Conservation (phyloP, 768 basidiomycete species). For the Lactarius trivialis region DNA sequence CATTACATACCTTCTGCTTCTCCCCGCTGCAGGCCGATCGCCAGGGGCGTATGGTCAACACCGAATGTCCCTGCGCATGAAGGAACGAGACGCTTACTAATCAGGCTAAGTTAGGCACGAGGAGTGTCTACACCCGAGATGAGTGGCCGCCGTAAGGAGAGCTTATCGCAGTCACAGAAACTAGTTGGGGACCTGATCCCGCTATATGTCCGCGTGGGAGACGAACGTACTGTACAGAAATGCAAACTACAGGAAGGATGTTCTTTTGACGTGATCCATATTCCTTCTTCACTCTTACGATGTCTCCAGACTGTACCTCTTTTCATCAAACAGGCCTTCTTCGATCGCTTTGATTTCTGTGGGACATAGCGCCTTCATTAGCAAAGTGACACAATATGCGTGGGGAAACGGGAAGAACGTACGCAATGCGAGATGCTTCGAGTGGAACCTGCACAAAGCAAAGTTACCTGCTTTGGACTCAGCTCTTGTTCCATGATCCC, state of each 20-base stretch:
- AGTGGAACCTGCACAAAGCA: slow-evolving; percentile 57
- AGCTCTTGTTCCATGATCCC: not conserved
- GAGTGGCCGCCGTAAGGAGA: not conserved
- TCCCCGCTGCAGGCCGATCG: not conserved
- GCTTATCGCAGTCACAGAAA: not conserved
- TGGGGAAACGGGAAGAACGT: slow-evolving; percentile 29
- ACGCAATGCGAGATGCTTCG: slow-evolving; percentile 62
- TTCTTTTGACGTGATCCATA: not conserved
- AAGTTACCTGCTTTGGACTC: slow-evolving; percentile 41
- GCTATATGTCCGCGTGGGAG: not conserved
- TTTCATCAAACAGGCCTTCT: slow-evolving; percentile 37
- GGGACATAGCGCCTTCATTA: not conserved
- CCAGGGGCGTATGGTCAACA: not conserved
- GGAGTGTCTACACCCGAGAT: not conserved
- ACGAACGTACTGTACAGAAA: not conserved
- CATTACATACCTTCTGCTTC: not conserved
- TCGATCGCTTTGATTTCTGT: slow-evolving; percentile 67
- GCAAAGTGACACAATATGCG: not conserved
- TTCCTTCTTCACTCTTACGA: not conserved
- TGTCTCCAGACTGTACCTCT: slow-evolving; percentile 25
- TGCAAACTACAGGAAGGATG: not conserved
- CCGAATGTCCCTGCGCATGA: not conserved
- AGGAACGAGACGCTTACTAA: not conserved
- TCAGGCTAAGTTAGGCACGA: not conserved
- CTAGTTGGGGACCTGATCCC: not conserved